Conservation (phyloP, 2,329 filamentous ascomycete genomes). For the Calonectria fujianensis region DNA sequence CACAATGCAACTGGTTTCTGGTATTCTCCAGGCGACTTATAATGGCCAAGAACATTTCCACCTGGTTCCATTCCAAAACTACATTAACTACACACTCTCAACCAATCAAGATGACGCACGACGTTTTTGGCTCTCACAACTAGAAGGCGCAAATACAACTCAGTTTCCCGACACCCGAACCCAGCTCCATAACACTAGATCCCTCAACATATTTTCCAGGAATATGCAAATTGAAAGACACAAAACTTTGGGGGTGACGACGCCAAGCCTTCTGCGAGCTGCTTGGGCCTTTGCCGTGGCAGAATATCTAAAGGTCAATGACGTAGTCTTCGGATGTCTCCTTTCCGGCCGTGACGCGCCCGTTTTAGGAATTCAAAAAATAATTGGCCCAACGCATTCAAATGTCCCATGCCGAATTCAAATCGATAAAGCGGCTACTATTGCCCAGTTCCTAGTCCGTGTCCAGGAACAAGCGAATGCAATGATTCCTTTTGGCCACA, state of each 20-base stretch:
- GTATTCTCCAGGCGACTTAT: neutral
- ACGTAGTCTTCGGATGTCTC: constrained; percentile 9
- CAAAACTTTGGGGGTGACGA: neutral
- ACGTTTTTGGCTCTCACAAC: neutral
- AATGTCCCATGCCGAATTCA: constrained; percentile 18
- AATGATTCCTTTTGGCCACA: constrained; percentile 19
- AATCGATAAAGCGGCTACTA: neutral
- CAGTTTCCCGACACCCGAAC: neutral
- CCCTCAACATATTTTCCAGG: neutral
- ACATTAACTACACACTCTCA: constrained; percentile 11
- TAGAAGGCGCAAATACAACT: constrained; percentile 8
- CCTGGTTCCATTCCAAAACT: neutral
- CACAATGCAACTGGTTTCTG: constrained; percentile 8
- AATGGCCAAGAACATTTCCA: constrained; percentile 10
- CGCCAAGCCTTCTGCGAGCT: neutral
- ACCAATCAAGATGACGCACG: neutral
- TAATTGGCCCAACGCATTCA: constrained; percentile 20
- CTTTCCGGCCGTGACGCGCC: constrained; percentile 24
- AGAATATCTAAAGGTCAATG: neutral
- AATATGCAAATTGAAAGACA: neutral
- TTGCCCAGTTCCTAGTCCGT: neutral
- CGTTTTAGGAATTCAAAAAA: constrained; percentile 10
- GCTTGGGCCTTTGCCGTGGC: constrained; percentile 10
- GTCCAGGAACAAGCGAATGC: constrained; percentile 22
- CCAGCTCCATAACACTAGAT: neutral